A percentile compares a stretch with the other conserved stretches of the same genome.
phyloP scores from a whole-genome alignment of 73 alveolate species.

The Strombidium stylifer region DNA sequence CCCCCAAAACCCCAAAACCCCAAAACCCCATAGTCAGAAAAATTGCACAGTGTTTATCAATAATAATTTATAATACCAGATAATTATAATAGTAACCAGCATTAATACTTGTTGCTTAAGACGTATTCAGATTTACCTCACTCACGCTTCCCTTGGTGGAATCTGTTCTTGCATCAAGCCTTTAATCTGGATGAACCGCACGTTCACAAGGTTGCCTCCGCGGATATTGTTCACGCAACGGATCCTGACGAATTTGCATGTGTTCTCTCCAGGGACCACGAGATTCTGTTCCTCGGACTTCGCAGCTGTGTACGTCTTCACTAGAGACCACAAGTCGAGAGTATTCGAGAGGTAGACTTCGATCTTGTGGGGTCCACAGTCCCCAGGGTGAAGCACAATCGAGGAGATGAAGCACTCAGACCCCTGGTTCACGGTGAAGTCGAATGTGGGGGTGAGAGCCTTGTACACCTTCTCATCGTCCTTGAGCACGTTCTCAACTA shows the following conservation, averaged over 20 bases:
- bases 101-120: too few relatives aligned
- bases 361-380: conserved; percentile 51
- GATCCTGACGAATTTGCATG: conserved; percentile 35
- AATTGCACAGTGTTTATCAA: too few relatives aligned
- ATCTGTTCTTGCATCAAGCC: too few relatives aligned
- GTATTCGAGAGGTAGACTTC: conserved; percentile 44
- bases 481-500: conserved; percentile 61
- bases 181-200: conserved; percentile 34
- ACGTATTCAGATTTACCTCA: too few relatives aligned
- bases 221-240: conserved; percentile 49
- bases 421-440: conserved; percentile 45
- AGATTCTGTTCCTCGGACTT: conserved; percentile 36
- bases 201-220: conserved; percentile 61
- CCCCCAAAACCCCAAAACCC: too few relatives aligned
- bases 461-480: conserved; percentile 60
- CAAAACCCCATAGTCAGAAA: too few relatives aligned
- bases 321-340: conserved; percentile 47
- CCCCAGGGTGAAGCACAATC: conserved; percentile 48
- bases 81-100: too few relatives aligned
- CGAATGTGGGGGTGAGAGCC: conserved; percentile 51
- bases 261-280: conserved; percentile 55
- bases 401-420: conserved; percentile 36
- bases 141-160: too few relatives aligned
- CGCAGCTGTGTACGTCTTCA: conserved; percentile 33
- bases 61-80: too few relatives aligned